Percentiles rank a stretch among this genome's conserved stretches.
phyloP scores from a whole-genome alignment of 2,329 filamentous ascomycete genomes.

The Hymenotorrendiella dingleyae region DNA sequence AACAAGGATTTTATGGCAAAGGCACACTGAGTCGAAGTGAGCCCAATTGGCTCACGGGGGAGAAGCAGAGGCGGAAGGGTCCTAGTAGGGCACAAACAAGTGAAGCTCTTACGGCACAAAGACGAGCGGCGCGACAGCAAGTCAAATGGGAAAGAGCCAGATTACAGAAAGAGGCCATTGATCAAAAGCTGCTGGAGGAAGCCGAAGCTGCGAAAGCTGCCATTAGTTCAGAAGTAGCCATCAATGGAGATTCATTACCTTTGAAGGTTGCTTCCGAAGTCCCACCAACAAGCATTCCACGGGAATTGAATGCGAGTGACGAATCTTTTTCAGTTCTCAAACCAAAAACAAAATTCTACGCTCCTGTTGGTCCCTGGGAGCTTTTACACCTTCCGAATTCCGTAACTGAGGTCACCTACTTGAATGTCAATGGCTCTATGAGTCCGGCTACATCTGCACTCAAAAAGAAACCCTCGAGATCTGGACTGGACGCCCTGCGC shows the following conservation, averaged over 20 bases:
- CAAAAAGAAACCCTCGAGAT: neutral
- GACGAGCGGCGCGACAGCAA: constrained; percentile 73
- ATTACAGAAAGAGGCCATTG: constrained; percentile 76
- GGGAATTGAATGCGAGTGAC: constrained; percentile 3
- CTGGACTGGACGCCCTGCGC: neutral
- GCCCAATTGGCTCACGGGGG: constrained; percentile 82
- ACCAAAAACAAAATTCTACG: constrained; percentile 1
- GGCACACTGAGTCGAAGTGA: constrained; percentile 90
- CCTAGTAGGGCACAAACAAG: constrained; percentile 63
- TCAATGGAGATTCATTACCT: constrained; percentile 7
- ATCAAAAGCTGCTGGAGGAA: constrained; percentile 59
- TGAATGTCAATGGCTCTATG: neutral
- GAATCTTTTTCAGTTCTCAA: neutral
- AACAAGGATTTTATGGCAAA: constrained; percentile 96
- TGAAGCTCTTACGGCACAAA: constrained; percentile 70
- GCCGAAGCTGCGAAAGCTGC: constrained; percentile 16
- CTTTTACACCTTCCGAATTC: constrained; percentile 51
- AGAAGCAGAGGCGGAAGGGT: constrained; percentile 62
- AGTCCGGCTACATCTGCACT: neutral
- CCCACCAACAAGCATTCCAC: neutral
- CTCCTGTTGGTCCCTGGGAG: constrained; percentile 30
- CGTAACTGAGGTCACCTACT: constrained; percentile 26
- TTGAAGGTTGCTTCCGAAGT: constrained; percentile 4
- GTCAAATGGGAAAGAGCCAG: constrained; percentile 91
- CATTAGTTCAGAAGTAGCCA: constrained; percentile 2